Evolutionary conservation across 306 rosid species (phyloP).

Genomic region (Mucuna pruriens): DNA sequence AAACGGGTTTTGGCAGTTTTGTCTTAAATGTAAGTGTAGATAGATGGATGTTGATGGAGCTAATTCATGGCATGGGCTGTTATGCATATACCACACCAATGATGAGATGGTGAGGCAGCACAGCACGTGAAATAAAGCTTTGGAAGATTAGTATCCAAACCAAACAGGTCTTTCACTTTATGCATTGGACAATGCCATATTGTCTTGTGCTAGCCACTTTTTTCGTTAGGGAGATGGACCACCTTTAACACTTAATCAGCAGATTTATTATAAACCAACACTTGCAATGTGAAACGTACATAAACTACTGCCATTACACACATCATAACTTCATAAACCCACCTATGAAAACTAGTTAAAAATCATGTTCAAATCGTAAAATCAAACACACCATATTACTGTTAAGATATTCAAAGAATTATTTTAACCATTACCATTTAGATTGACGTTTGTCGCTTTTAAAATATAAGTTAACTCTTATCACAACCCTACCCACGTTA

Average conservation of each 20-base stretch:
- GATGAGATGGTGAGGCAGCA: slow-evolving; percentile 6
- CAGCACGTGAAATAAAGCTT: slow-evolving; percentile 38
- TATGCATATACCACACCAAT: background rate
- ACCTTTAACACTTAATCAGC: background rate
- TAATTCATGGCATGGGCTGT: background rate
- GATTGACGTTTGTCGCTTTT: background rate
- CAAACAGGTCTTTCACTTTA: slow-evolving; percentile 12
- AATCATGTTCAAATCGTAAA: no score
- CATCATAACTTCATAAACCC: no score
- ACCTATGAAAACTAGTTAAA: no score
- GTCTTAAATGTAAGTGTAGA: background rate
- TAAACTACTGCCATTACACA: background rate
- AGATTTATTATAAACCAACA: no score
- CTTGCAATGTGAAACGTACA: background rate
- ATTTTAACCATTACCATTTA: no score
- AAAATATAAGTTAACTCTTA: background rate
- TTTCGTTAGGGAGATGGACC: background rate
- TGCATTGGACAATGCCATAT: background rate
- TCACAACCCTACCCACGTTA: background rate
- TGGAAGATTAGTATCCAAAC: background rate
- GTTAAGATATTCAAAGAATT: no score
- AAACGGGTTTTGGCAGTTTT: slow-evolving; percentile 15
- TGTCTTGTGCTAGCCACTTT: slow-evolving; percentile 11
- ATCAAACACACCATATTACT: no score
- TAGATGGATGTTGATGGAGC: background rate